phyloP scores from a whole-genome alignment of 129 eudicot species.

The Sambucus nigra region DNA sequence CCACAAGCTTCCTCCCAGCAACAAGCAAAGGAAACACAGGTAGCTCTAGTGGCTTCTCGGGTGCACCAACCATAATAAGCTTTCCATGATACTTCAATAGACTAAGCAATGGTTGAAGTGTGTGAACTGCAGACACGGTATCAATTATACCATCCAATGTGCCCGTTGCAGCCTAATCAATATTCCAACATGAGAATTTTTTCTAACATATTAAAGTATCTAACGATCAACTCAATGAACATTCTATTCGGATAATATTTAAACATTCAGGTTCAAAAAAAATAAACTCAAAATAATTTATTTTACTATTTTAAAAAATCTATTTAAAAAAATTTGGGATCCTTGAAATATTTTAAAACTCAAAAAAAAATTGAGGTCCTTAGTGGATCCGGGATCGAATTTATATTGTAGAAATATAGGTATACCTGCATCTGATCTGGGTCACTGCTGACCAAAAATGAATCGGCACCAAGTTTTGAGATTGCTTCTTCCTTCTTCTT shows the following conservation, averaged over 20 bases:
- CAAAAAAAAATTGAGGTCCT: too few species aligned
- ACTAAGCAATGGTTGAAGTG: conserved; percentile 17
- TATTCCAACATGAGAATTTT: not conserved
- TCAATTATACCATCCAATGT: conserved; percentile 32
- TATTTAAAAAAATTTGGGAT: too few species aligned
- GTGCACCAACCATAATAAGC: conserved; percentile 1
- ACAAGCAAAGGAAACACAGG: not conserved
- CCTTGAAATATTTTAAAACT: too few species aligned
- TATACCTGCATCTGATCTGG: conserved; percentile 21
- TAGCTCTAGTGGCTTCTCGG: conserved; percentile 5
- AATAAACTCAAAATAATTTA: too few species aligned
- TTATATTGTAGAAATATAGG: too few species aligned
- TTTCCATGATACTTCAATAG: conserved; percentile 23
- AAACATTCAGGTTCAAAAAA: too few species aligned
- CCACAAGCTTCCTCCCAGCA: conserved; percentile 1
- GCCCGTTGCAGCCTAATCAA: conserved; percentile 13
- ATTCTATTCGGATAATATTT: too few species aligned
- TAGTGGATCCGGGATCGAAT: not conserved
- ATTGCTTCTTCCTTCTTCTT: conserved; percentile 28
- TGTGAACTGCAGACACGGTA: conserved; percentile 29
- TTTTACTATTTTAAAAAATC: not conserved
- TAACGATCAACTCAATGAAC: not conserved
- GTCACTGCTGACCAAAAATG: conserved; percentile 25
- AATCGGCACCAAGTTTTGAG: conserved; percentile 23
- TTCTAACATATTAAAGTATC: not conserved